phyloP scores from a whole-genome alignment of 768 basidiomycete genomes.

The Candolleomyces aberdarensis region DNA sequence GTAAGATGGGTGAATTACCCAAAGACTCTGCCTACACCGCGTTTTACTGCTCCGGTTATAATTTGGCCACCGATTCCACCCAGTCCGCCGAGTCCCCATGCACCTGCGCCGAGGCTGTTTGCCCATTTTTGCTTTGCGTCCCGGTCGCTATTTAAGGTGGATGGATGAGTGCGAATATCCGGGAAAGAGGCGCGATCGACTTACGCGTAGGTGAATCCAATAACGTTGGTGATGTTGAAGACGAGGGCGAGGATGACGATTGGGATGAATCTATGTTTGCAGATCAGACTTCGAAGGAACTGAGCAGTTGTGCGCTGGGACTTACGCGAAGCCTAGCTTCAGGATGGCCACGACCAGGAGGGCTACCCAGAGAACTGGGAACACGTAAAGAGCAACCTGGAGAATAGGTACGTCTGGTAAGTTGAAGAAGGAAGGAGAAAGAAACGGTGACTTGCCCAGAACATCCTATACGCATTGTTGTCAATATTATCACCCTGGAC shows the following conservation, averaged over 20 bases:
- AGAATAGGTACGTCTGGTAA: slow-evolving; percentile 5
- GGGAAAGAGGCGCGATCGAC: slow-evolving; percentile 21
- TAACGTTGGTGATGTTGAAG: slow-evolving; percentile 93
- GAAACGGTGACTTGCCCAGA: slow-evolving; percentile 62
- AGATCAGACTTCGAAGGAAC: too few relatives aligned
- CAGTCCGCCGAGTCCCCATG: slow-evolving; percentile 63
- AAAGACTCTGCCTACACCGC: slow-evolving; percentile 76
- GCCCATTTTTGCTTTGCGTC: slow-evolving; percentile 95
- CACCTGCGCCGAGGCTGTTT: slow-evolving; percentile 61
- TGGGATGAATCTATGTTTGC: slow-evolving; percentile 83
- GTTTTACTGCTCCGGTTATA: slow-evolving; percentile 78
- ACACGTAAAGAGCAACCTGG: slow-evolving; percentile 85
- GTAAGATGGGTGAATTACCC: slow-evolving; percentile 30
- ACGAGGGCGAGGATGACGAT: slow-evolving; percentile 92
- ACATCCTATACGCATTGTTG: slow-evolving; percentile 64
- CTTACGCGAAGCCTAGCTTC: slow-evolving; percentile 85
- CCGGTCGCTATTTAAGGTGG: slow-evolving; percentile 55
- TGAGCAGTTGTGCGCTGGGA: slow-evolving; percentile 17
- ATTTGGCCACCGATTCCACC: slow-evolving; percentile 86
- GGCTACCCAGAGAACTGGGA: slow-evolving; percentile 84
- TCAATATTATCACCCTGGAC: not conserved
- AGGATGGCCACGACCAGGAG: slow-evolving; percentile 87
- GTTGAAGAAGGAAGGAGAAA: not conserved
- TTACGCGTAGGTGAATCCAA: slow-evolving; percentile 95
- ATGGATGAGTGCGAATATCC: slow-evolving; percentile 10